phyloP scores from a whole-genome alignment of 768 basidiomycete genomes.

The Russula griseocarnosa region DNA sequence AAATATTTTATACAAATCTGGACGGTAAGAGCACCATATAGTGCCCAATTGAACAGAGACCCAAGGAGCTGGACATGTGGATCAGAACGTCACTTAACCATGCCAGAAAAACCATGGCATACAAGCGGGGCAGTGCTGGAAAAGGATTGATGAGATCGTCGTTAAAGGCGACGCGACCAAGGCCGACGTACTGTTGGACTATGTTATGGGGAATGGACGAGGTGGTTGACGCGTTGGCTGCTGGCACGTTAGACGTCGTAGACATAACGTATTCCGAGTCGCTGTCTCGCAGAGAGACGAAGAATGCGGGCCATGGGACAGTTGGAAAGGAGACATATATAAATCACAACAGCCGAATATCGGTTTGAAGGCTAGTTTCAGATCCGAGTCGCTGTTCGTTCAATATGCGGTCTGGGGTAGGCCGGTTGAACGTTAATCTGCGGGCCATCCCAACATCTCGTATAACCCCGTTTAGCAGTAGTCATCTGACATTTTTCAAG shows the following conservation, averaged over 20 bases:
- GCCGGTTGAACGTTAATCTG: too few species aligned
- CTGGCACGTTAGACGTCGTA: neutral
- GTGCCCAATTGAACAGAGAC: conserved; percentile 30
- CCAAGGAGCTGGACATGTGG: conserved; percentile 10
- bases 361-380: neutral
- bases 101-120: neutral
- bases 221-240: neutral
- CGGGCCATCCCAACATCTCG: too few species aligned
- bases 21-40: conserved; percentile 33
- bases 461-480: too few species aligned
- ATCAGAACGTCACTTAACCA: neutral
- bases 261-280: neutral
- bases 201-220: neutral
- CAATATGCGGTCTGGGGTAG: too few species aligned
- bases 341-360: neutral
- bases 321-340: neutral
- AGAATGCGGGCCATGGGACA: neutral
- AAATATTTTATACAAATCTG: conserved; percentile 31
- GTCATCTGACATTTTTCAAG: too few species aligned
- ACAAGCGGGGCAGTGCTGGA: conserved; percentile 17
- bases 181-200: neutral
- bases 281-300: neutral
- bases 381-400: too few species aligned
- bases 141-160: neutral
- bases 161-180: too few species aligned